A percentile compares a stretch with the other conserved stretches of the same genome.
These are phyloP conservation scores for Mortierella sp. DNA, from an alignment of 371 early-diverging fungal genomes.

Conservation along the genomic window DNA sequence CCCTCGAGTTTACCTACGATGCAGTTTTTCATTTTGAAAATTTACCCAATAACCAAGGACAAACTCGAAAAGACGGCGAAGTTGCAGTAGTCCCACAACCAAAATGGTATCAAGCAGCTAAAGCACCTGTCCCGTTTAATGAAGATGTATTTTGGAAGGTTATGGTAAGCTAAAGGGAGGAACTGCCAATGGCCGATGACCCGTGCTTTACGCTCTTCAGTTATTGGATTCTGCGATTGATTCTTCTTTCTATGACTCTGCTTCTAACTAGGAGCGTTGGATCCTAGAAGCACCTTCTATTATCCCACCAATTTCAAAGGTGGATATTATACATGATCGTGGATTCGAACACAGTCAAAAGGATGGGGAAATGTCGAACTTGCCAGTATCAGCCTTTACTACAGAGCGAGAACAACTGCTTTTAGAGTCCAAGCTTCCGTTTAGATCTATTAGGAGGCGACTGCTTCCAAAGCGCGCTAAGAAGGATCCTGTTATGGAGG, in stretches of 20 bases:
- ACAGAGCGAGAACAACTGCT: constrained; percentile 4
- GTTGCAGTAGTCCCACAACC: neutral
- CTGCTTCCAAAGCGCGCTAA: constrained; percentile 76
- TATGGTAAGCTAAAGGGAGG: constrained; percentile 18
- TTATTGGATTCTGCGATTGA: neutral
- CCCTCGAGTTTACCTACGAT: constrained; percentile 32
- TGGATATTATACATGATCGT: constrained; percentile 63
- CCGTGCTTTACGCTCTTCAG: neutral
- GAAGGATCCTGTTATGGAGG: constrained; percentile 64
- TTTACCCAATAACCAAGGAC: constrained; percentile 25
- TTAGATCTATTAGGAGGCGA: constrained; percentile 54
- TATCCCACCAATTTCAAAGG: constrained; percentile 78
- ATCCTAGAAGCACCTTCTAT: constrained; percentile 73
- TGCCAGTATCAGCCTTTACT: constrained; percentile 16
- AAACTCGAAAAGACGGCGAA: neutral
- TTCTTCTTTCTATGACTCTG: constrained; percentile 2
- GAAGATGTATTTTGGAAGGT: constrained; percentile 49
- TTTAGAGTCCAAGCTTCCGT: constrained; percentile 18
- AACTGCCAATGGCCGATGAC: too few relatives aligned
- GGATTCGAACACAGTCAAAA: neutral
- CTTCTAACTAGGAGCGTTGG: constrained; percentile 67
- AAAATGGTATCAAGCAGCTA: constrained; percentile 32
- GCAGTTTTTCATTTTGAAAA: constrained; percentile 35
- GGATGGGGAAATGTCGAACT: neutral
- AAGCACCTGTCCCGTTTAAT: constrained; percentile 42